phyloP scores from a whole-genome alignment of 2,329 filamentous ascomycete genomes.

The Phoma sp. region DNA sequence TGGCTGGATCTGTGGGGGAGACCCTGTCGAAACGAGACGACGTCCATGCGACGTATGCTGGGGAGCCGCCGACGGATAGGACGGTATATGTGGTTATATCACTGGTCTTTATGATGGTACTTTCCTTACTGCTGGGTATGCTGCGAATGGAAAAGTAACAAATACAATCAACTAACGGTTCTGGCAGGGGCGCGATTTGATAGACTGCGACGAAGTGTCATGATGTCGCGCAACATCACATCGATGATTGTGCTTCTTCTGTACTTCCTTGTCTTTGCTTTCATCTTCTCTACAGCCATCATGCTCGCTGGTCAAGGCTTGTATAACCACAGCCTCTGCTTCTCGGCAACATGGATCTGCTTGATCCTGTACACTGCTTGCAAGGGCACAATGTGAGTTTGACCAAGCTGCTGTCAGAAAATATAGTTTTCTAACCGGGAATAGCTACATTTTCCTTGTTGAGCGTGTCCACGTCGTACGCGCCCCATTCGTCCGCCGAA shows the following conservation, averaged over 20 bases:
- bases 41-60: conserved; percentile 1
- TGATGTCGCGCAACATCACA: conserved; percentile 17
- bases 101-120: conserved; percentile 18
- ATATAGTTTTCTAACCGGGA: neutral
- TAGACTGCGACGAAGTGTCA: conserved; percentile 7
- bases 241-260: conserved; percentile 15
- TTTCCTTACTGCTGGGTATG: conserved; percentile 20
- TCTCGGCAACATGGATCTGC: conserved; percentile 40
- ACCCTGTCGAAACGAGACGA: conserved; percentile 1
- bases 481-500: conserved; percentile 30
- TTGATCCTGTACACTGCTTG: conserved; percentile 42
- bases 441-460: conserved; percentile 46
- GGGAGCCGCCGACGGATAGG: conserved; percentile 15
- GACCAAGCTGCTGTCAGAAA: neutral
- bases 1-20: neutral
- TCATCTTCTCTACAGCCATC: conserved; percentile 21
- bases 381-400: conserved; percentile 31
- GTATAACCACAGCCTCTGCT: conserved; percentile 27
- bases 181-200: conserved; percentile 8
- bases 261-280: conserved; percentile 12
- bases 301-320: conserved; percentile 33
- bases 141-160: neutral
- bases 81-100: conserved; percentile 16
- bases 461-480: conserved; percentile 46
- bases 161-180: neutral